Conservation (phyloP, 2,329 filamentous ascomycete genomes). For the Aureobasidium sp. region DNA sequence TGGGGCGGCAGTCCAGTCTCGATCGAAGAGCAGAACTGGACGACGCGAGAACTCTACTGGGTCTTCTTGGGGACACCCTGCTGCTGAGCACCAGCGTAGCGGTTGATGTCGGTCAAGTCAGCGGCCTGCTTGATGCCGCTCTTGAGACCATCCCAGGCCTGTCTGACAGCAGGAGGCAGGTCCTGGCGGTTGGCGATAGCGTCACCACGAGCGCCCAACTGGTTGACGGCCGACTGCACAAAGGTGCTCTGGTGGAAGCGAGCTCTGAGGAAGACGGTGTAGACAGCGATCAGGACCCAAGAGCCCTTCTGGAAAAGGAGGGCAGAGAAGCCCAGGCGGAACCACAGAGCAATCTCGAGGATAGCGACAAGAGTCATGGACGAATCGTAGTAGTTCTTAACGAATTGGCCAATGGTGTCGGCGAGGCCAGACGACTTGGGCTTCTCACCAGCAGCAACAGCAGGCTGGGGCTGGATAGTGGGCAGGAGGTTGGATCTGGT, state of each 20-base stretch:
- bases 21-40: background rate
- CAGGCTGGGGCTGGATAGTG: conserved; percentile 61
- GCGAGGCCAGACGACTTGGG: conserved; percentile 58
- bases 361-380: conserved; percentile 89
- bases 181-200: conserved; percentile 77
- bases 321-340: conserved; percentile 71
- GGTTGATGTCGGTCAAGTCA: conserved; percentile 68
- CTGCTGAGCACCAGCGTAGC: conserved; percentile 50
- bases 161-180: conserved; percentile 68
- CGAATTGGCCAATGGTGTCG: conserved; percentile 81
- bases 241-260: conserved; percentile 86
- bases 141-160: conserved; percentile 78
- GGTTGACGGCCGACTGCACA: conserved; percentile 72
- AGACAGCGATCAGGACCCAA: conserved; percentile 78
- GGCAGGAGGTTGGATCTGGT: conserved; percentile 89
- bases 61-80: conserved; percentile 56
- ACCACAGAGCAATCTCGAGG: conserved; percentile 82
- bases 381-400: conserved; percentile 95
- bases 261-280: conserved; percentile 87
- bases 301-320: conserved; percentile 83
- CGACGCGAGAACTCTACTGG: conserved; percentile 33
- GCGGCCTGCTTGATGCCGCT: conserved; percentile 62
- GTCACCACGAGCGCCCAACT: conserved; percentile 68
- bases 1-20: background rate
- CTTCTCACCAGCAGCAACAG: conserved; percentile 47